phyloP scores from a whole-genome alignment of 805 yeast genomes.

The Candida khao-thaluensis region DNA sequence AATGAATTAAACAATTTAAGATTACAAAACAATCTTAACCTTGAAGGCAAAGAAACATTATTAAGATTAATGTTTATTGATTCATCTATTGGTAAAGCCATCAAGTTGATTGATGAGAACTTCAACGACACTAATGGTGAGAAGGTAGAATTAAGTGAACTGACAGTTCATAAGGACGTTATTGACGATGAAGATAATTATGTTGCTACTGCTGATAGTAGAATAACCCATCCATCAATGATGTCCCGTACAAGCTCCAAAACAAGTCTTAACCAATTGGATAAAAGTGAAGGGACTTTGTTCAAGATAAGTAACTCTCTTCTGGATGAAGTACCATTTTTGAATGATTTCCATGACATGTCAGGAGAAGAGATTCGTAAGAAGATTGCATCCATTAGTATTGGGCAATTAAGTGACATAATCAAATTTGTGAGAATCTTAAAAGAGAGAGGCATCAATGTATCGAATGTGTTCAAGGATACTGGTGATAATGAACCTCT shows the following conservation, averaged over 20 bases:
- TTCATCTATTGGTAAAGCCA: conserved; percentile 61
- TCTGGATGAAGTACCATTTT: neutral
- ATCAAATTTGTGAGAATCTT: conserved; percentile 31
- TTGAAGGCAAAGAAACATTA: conserved; percentile 74
- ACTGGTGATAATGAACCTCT: conserved; percentile 11
- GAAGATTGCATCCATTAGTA: conserved; percentile 29
- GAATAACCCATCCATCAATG: conserved; percentile 11
- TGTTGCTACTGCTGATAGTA: neutral
- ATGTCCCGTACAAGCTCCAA: conserved; percentile 28
- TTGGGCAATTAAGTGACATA: conserved; percentile 34
- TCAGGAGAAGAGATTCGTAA: conserved; percentile 42
- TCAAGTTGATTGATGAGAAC: conserved; percentile 40
- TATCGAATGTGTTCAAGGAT: conserved; percentile 23
- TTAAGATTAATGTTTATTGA: conserved; percentile 68
- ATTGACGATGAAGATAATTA: conserved; percentile 3
- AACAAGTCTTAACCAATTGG: conserved; percentile 33
- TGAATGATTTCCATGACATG: conserved; percentile 13
- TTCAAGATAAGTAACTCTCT: conserved; percentile 27
- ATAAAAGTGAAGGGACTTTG: conserved; percentile 43
- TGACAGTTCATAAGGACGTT: neutral
- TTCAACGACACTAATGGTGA: conserved; percentile 24
- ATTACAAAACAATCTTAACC: conserved; percentile 50
- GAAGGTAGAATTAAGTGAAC: conserved; percentile 3
- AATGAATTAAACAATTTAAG: conserved; percentile 59
- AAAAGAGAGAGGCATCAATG: conserved; percentile 31